Conservation (phyloP, 1,284 basidiomycete species). For the Irpex sp. region DNA sequence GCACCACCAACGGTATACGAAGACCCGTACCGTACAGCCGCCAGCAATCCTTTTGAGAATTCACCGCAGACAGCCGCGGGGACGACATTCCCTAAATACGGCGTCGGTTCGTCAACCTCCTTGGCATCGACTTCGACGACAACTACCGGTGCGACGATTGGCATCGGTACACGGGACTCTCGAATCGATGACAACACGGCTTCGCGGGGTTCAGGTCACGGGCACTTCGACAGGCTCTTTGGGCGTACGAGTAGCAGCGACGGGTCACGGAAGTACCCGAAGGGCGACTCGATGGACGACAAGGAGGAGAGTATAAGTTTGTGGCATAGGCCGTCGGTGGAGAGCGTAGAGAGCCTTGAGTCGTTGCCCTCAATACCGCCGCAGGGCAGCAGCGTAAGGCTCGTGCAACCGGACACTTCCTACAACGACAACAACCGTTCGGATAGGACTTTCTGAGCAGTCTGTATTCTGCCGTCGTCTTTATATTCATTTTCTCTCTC, state of each 20-base stretch:
- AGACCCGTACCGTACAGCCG: conserved; percentile 18
- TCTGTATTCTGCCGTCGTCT: background rate
- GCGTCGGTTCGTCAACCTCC: conserved; percentile 4
- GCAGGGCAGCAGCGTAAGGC: conserved; percentile 6
- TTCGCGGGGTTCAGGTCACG: conserved; percentile 9
- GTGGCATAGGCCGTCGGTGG: conserved; percentile 24
- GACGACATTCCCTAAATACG: conserved; percentile 24
- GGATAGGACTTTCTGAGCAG: background rate
- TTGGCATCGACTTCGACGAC: conserved; percentile 15
- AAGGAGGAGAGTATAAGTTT: conserved; percentile 37
- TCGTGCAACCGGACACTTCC: background rate
- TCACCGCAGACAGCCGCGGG: conserved; percentile 28
- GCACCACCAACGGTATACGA: conserved; percentile 27
- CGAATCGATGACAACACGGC: conserved; percentile 3
- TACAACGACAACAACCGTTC: background rate
- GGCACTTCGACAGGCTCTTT: conserved; percentile 19
- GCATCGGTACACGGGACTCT: conserved; percentile 1
- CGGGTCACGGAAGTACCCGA: conserved; percentile 26
- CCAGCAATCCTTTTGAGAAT: conserved; percentile 27
- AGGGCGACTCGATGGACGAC: conserved; percentile 29
- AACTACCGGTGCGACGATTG: conserved; percentile 1
- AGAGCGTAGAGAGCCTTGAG: conserved; percentile 15
- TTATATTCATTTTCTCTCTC: background rate
- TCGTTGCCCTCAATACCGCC: conserved; percentile 6
- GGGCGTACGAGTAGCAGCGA: conserved; percentile 18